These are phyloP conservation scores for Heterococcus sp. DNA, from an alignment of 108 stramenopile species.

Conservation along the genomic window DNA sequence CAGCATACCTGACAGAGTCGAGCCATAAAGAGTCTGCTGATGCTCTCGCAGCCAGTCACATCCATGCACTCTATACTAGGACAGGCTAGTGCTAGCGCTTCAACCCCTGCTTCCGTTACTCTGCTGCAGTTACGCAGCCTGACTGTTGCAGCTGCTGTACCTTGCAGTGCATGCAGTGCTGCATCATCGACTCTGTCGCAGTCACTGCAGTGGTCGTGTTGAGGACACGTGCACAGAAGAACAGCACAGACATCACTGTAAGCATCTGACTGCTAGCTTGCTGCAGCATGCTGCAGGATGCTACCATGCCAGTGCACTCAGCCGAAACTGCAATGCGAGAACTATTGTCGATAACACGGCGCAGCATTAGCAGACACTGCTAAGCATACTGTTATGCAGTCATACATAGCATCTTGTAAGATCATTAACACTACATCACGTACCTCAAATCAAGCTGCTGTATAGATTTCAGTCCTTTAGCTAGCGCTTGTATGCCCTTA, in stretches of 20 bases:
- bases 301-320: too few species aligned
- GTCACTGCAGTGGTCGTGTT: constrained; percentile 44
- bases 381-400: too few species aligned
- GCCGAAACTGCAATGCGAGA: too few species aligned
- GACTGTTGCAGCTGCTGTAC: constrained; percentile 10
- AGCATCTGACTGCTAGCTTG: too few species aligned
- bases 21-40: constrained; percentile 43
- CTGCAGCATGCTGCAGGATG: too few species aligned
- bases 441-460: too few species aligned
- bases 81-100: constrained; percentile 45
- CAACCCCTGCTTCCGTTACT: constrained; percentile 48
- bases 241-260: too few species aligned
- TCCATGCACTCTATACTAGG: constrained; percentile 51
- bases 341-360: too few species aligned
- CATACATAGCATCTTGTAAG: too few species aligned
- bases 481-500: constrained; percentile 46
- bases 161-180: constrained; percentile 11
- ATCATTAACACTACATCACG: too few species aligned
- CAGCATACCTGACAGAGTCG: constrained; percentile 24
- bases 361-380: too few species aligned
- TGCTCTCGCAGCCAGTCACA: constrained; percentile 45
- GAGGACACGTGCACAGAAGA: constrained; percentile 20
- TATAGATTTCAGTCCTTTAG: too few species aligned
- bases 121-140: constrained; percentile 33
- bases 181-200: constrained; percentile 42